Evolutionary conservation across 805 yeast species (phyloP).

Genomic region (Saturnispora diversa): DNA sequence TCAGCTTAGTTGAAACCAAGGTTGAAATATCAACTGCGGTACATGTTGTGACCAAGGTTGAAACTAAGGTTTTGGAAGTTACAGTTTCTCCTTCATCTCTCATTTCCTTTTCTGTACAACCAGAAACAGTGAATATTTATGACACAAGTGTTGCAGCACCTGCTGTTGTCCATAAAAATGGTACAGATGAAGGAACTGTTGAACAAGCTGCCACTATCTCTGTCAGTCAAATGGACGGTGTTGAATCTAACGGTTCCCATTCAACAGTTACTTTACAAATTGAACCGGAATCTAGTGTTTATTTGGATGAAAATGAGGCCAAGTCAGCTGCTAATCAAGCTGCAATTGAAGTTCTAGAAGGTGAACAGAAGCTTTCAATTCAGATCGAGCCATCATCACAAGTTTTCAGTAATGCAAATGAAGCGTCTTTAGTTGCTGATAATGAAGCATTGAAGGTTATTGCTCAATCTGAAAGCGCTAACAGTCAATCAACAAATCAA

Average conservation of each 20-base stretch:
- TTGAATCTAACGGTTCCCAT: neutral
- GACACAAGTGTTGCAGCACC: neutral
- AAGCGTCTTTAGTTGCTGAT: neutral
- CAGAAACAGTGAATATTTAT: neutral
- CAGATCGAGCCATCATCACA: constrained; percentile 10
- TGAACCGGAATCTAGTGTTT: neutral
- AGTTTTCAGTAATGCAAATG: constrained; percentile 1
- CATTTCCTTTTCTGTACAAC: too few species aligned
- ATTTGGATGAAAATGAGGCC: neutral
- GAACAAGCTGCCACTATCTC: accelerated
- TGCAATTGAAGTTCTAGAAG: neutral
- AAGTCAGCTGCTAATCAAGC: neutral
- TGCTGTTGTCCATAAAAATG: too few species aligned
- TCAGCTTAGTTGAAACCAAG: constrained; percentile 11
- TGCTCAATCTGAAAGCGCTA: too few species aligned
- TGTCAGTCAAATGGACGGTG: neutral
- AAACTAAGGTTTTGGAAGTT: neutral
- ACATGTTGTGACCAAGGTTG: constrained; percentile 2
- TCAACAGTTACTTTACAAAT: neutral
- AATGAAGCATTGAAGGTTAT: too few species aligned
- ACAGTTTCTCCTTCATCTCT: neutral
- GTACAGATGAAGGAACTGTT: too few species aligned
- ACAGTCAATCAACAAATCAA: neutral
- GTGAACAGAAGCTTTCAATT: neutral
- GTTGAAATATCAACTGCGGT: constrained; percentile 7